Evolutionary conservation across 345 rosid genomes (phyloP), one percentile per base, ranked within the genome.

Genomic region (Barbarea vulgaris): DNA sequence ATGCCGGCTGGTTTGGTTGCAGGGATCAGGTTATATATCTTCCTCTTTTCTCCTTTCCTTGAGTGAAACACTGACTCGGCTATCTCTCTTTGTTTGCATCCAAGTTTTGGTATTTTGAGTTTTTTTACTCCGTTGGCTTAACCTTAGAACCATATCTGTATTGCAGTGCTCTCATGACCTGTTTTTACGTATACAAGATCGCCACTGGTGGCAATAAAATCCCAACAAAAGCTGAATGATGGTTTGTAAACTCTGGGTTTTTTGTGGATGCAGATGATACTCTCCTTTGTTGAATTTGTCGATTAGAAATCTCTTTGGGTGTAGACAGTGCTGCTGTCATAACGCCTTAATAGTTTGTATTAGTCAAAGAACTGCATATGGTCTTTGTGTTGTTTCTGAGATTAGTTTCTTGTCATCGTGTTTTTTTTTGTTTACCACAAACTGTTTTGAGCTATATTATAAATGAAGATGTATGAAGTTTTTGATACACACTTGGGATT

Each of bases 1-100:
- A 92, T 95, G 98, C 99, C 99, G 10, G 93, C 99, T 69, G 99
- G 94, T 74, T 61, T 95, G 61, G 83, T 95, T 41, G 96, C 93
- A 7, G 99, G 83, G 64, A 82, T 92, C 83, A 90, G 99, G 99
- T 88, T 74, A 27, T 7, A 1, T 1, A 6, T 7, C 2, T 39
- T 44, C 36, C 14, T 37, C 24, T 68, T 7, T 27, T 18, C 28
- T 61, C 24, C 14, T 44, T 34, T 50, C 34, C 22, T 56, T 64
- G 1, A 19, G 7, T 50, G 14, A n/a, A 64, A 9, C 13, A 25
- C 64, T 75, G 28, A 19, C 18, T 67, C 6, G 53, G 69, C 31
- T 17, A 2, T 51, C 4, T 42, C 17, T 44, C 48, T 36, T 55
- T 13, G 52, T 73, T 66, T 68, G 48, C 64, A 51, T 76, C 31